Evolutionary conservation across 2,329 filamentous ascomycete genomes (phyloP).

Genomic region (Verticillium longisporum): DNA sequence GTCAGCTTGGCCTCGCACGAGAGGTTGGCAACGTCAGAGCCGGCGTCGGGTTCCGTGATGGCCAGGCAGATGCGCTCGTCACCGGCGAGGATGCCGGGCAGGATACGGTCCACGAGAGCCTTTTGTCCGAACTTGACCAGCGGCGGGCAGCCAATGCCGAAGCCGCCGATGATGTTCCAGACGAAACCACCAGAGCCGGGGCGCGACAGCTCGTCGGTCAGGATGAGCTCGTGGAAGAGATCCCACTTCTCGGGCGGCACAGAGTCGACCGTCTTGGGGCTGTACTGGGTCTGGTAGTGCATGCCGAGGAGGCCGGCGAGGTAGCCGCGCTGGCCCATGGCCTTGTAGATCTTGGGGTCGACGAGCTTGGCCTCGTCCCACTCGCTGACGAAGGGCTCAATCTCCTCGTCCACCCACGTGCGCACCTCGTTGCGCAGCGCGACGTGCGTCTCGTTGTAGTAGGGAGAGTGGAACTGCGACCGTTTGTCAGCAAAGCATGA

Average conservation of each 20-base stretch:
- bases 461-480: slow-evolving; percentile 84
- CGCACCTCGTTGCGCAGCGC: slow-evolving; percentile 86
- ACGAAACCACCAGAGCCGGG: slow-evolving; percentile 86
- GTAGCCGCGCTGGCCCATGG: slow-evolving; percentile 90
- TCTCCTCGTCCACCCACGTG: slow-evolving; percentile 81
- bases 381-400: slow-evolving; percentile 87
- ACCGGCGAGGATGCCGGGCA: slow-evolving; percentile 80
- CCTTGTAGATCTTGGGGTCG: slow-evolving; percentile 84
- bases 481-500: neutral
- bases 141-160: slow-evolving; percentile 88
- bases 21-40: slow-evolving; percentile 89
- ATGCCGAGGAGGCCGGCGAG: slow-evolving; percentile 85
- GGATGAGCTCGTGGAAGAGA: slow-evolving; percentile 92
- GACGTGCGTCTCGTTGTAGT: slow-evolving; percentile 91
- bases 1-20: slow-evolving; percentile 92
- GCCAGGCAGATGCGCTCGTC: slow-evolving; percentile 97
- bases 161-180: slow-evolving; percentile 96
- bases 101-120: slow-evolving; percentile 74
- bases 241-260: slow-evolving; percentile 91
- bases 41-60: slow-evolving; percentile 94
- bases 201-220: slow-evolving; percentile 92
- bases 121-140: slow-evolving; percentile 88
- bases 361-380: slow-evolving; percentile 96
- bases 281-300: slow-evolving; percentile 72
- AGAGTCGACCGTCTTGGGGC: slow-evolving; percentile 63